A percentile compares a stretch with the other conserved stretches of the same genome.
These are phyloP conservation scores for Coffea canephora DNA, from an alignment of 257 asterid species.

Conservation along the genomic window DNA sequence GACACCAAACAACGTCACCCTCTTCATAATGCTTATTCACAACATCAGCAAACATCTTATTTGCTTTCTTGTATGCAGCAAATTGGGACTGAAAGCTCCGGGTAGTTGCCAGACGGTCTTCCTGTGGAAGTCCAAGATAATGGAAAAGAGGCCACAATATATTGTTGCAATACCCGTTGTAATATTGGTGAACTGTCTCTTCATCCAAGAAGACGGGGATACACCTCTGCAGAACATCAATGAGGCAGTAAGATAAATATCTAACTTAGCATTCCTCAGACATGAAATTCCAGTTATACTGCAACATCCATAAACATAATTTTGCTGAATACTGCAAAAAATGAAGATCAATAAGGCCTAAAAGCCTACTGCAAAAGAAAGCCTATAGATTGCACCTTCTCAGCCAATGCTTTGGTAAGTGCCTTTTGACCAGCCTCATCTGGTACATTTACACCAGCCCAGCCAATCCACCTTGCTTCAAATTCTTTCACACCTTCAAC, in stretches of 20 bases:
- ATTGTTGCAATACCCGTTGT: constrained; percentile 92
- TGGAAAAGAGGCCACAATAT: constrained; percentile 92
- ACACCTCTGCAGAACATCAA: constrained; percentile 58
- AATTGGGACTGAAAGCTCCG: constrained; percentile 92
- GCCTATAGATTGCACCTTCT: constrained; percentile 51
- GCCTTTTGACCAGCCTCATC: constrained; percentile 84
- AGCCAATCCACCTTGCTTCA: constrained; percentile 96
- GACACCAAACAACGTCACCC: constrained; percentile 97
- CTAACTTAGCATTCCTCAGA: neutral
- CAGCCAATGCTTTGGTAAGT: constrained; percentile 76
- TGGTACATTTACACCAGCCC: constrained; percentile 97
- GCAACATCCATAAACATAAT: neutral
- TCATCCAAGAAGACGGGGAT: constrained; percentile 92
- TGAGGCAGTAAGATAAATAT: neutral
- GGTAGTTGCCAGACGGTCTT: constrained; percentile 89
- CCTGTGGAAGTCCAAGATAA: constrained; percentile 95
- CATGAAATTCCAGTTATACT: neutral
- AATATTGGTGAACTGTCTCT: constrained; percentile 88
- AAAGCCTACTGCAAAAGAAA: constrained; percentile 3
- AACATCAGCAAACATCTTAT: constrained; percentile 93
- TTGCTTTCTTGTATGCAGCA: constrained; percentile 80
- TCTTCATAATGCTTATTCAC: constrained; percentile 71
- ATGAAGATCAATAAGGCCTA: neutral
- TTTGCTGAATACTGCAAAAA: neutral
- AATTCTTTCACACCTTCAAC: constrained; percentile 75